phyloP scores from a whole-genome alignment of 2,329 filamentous ascomycete genomes.

The Coleophoma crateriformis region DNA sequence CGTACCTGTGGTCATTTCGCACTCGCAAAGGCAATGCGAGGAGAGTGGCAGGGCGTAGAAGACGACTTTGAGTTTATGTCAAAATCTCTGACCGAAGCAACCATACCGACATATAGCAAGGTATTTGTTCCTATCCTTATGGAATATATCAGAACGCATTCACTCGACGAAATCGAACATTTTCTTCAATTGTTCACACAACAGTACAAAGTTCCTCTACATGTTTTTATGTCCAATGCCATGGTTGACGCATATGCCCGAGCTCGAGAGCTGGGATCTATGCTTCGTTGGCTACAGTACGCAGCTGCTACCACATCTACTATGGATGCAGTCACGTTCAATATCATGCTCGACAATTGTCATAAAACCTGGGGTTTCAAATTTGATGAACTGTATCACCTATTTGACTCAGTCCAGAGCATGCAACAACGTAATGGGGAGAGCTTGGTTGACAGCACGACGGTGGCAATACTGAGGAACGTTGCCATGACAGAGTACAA shows the following conservation, averaged over 20 bases:
- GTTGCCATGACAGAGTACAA: slow-evolving; percentile 4
- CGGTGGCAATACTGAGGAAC: slow-evolving; percentile 13
- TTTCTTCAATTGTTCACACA: slow-evolving; percentile 19
- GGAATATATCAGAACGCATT: slow-evolving; percentile 19
- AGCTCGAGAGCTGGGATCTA: slow-evolving; percentile 19
- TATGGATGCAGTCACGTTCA: slow-evolving; percentile 19
- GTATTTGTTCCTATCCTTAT: slow-evolving; percentile 23
- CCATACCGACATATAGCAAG: slow-evolving; percentile 2
- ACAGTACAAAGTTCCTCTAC: slow-evolving; percentile 13
- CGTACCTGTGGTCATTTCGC: slow-evolving; percentile 25
- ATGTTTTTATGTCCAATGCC: slow-evolving; percentile 13
- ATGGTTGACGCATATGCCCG: slow-evolving; percentile 21
- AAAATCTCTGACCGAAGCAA: slow-evolving; percentile 4
- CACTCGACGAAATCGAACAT: slow-evolving; percentile 19
- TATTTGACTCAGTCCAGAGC: slow-evolving; percentile 13
- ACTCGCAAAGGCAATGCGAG: slow-evolving; percentile 21
- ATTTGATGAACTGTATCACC: slow-evolving; percentile 13
- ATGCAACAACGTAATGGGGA: neutral
- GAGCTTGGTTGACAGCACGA: slow-evolving; percentile 10
- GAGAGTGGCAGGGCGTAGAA: slow-evolving; percentile 22
- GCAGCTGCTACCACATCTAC: slow-evolving; percentile 9
- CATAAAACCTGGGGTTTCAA: slow-evolving; percentile 15
- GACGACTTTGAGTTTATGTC: slow-evolving; percentile 12
- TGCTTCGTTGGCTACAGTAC: slow-evolving; percentile 22
- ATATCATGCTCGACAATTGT: slow-evolving; percentile 21